Evolutionary conservation across 2,329 filamentous ascomycete genomes (phyloP), one percentile per base, ranked within the genome.

Genomic region (Ceratocystis huliohia): DNA sequence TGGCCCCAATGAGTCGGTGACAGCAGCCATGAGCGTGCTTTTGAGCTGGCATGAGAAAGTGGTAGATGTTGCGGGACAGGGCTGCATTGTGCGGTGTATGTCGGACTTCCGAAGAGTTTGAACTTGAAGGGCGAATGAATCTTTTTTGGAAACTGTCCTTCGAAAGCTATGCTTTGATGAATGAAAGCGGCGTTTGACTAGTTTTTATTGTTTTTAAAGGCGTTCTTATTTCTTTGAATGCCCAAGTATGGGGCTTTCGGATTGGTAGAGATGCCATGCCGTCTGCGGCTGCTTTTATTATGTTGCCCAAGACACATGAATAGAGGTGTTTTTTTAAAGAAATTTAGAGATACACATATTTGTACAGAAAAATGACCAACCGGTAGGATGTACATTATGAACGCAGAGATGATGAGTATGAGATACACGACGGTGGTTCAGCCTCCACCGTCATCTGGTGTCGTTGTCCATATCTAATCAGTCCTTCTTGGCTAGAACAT

Each of bases 21-120:
- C 90, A 45, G 87, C 91, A 67, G 88, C 88, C 65, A 97, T 97
- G 94, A 97, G 94, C 74, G 94, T 99, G 64, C 76, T 99, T 74
- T 80, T 99, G 71, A 96, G 91, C 77, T 99, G 94, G 94, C 94
- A 99, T 75, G 94, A 99, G 81, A 99, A 96, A 83, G 84, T 96
- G 69, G 91, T 97, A 3, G 94, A 99, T 73, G 86, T 96, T 73
- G 90, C 91, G 46, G 94, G 94, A 28, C 81, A 91, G 71, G 94
- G 94, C 57, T 91, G 89, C 75, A 94, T 99, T 77, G 89, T 91
- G 69, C 85, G 94, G 72, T 91, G 91, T 70, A 96, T 99, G 92
- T 94, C 91, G 53, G 94, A 99, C 80, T 89, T 93, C 79, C 87
- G 94, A 73, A 94, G 88, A 72, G 93, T 75, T 66, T 75, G 74